Percentiles rank a stretch among this genome's conserved stretches.
Evolutionary conservation across 495 filamentous ascomycete genomes (phyloP).

Genomic region (Hypoxylon lienhwacheense): DNA sequence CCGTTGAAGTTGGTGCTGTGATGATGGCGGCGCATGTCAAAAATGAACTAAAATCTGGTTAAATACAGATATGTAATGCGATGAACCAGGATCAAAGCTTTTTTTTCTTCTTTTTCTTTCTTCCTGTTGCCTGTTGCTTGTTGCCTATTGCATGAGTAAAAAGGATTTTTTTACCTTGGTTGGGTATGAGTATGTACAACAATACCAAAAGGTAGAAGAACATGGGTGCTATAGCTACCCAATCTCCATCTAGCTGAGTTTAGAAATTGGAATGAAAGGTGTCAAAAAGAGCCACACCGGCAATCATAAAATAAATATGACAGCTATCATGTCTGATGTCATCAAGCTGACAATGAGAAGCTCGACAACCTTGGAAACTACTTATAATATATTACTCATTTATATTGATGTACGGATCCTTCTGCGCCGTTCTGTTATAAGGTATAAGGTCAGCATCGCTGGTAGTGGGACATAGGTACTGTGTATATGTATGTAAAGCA

Average conservation of each 20-base stretch:
- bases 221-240: too few species aligned
- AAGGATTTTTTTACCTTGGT: too few species aligned
- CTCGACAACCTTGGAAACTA: too few species aligned
- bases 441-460: slow-evolving; percentile 8
- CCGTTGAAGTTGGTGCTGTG: slow-evolving; percentile 7
- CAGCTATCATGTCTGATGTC: slow-evolving; percentile 30
- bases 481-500: slow-evolving; percentile 5
- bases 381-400: too few species aligned
- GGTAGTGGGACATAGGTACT: slow-evolving; percentile 9
- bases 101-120: neutral
- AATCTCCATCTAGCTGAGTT: slow-evolving; percentile 15
- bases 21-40: slow-evolving; percentile 20
- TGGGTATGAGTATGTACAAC: too few species aligned
- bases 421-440: slow-evolving; percentile 16
- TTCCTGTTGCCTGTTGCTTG: too few species aligned
- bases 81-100: slow-evolving; percentile 26
- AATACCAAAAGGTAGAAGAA: too few species aligned
- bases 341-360: slow-evolving; percentile 21
- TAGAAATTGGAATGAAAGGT: slow-evolving; percentile 25
- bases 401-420: slow-evolving; percentile 28
- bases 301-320: slow-evolving; percentile 12
- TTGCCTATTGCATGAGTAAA: too few species aligned
- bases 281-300: slow-evolving; percentile 25
- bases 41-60: slow-evolving; percentile 5
- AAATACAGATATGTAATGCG: slow-evolving; percentile 21